phyloP scores from a whole-genome alignment of 257 asterid genomes.

The Salvia rosmarinus region DNA sequence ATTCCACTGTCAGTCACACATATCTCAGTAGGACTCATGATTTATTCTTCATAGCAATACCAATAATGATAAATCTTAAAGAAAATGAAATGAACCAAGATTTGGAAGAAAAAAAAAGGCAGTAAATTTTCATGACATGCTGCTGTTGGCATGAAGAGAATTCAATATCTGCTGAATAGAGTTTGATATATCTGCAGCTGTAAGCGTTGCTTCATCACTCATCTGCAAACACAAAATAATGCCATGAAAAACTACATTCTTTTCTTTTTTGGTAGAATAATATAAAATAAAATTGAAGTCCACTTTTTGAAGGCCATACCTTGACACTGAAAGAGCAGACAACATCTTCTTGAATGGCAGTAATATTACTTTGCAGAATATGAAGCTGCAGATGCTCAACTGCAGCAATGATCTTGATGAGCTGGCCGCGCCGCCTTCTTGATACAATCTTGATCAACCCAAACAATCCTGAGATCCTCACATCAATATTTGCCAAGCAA shows the following conservation, averaged over 20 bases:
- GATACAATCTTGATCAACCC: slow-evolving; percentile 78
- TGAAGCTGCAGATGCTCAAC: slow-evolving; percentile 77
- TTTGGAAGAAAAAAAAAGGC: neutral
- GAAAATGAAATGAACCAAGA: neutral
- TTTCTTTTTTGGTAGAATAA: neutral
- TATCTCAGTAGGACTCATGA: neutral
- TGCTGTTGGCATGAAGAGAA: slow-evolving; percentile 58
- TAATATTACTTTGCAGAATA: slow-evolving; percentile 68
- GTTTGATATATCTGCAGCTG: slow-evolving; percentile 84
- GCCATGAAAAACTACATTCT: neutral
- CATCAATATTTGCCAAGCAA: slow-evolving; percentile 75
- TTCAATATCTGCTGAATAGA: slow-evolving; percentile 83
- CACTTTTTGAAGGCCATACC: slow-evolving; percentile 40
- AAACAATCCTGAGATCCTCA: slow-evolving; percentile 69
- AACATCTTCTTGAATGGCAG: slow-evolving; percentile 77
- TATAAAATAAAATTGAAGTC: neutral
- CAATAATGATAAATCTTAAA: neutral
- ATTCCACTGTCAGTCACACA: neutral
- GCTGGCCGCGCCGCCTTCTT: slow-evolving; percentile 66
- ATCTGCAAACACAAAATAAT: slow-evolving; percentile 52
- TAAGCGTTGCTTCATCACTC: slow-evolving; percentile 60
- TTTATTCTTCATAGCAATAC: neutral
- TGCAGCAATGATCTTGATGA: slow-evolving; percentile 67
- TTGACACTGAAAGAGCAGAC: slow-evolving; percentile 80
- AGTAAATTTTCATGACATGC: slow-evolving; percentile 41